These are phyloP conservation scores for Aphanomyces astaci DNA, from an alignment of 352 stramenopile genomes.

Conservation along the genomic window DNA sequence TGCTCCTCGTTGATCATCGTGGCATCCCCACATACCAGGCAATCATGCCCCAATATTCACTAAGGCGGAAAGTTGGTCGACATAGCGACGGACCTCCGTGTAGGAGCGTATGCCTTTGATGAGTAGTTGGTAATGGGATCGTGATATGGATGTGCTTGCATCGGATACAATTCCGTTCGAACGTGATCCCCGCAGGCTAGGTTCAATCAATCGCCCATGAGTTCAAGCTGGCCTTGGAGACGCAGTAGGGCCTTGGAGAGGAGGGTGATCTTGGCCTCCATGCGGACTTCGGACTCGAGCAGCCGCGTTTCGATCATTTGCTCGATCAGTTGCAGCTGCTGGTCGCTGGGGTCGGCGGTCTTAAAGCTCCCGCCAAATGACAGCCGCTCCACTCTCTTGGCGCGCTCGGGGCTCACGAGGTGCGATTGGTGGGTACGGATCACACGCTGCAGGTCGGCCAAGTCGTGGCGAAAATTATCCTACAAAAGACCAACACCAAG, in stretches of 20 bases:
- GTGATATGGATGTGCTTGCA: no score
- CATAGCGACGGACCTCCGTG: no score
- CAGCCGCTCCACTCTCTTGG: not conserved
- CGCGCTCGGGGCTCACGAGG: not conserved
- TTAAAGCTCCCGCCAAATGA: conserved; percentile 3
- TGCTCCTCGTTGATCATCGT: no score
- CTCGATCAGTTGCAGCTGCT: conserved; percentile 50
- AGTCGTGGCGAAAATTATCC: conserved; percentile 3
- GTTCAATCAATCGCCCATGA: not conserved
- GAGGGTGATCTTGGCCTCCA: conserved; percentile 57
- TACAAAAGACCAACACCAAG: no score
- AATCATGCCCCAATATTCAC: no score
- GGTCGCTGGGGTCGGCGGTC: conserved; percentile 33
- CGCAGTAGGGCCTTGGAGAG: conserved; percentile 64
- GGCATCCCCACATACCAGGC: no score
- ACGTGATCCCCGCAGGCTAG: no score
- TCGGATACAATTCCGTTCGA: no score
- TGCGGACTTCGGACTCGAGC: conserved; percentile 51
- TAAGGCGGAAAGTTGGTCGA: no score
- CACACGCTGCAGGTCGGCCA: not conserved
- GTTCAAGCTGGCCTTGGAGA: conserved; percentile 30
- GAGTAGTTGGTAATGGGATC: no score
- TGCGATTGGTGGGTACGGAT: not conserved
- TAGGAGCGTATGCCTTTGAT: no score
- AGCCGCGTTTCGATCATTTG: conserved; percentile 48